These are phyloP conservation scores for Magnusiomyces suaveolens DNA, from an alignment of 1,139 yeast species.

Conservation along the genomic window DNA sequence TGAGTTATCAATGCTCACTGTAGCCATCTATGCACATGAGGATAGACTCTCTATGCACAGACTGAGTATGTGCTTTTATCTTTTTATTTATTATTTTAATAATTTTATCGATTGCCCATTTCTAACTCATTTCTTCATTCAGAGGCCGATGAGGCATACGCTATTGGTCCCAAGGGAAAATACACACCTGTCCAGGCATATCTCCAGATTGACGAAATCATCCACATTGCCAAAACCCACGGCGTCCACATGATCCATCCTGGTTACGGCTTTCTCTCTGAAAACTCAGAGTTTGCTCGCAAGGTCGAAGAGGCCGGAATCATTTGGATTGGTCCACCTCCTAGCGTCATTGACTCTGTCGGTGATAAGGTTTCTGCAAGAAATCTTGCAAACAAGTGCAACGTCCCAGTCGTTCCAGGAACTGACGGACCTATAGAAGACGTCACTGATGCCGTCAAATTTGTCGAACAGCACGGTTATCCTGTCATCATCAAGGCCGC, in stretches of 20 bases:
- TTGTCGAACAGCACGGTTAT: conserved; percentile 75
- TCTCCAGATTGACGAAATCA: conserved; percentile 89
- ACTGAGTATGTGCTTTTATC: conserved; percentile 31
- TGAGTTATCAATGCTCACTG: conserved; percentile 94
- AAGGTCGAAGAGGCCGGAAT: conserved; percentile 88
- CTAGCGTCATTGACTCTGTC: conserved; percentile 80
- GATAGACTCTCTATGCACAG: conserved; percentile 93
- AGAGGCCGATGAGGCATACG: conserved; percentile 32
- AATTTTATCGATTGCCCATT: too few species aligned
- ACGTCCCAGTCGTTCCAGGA: conserved; percentile 95
- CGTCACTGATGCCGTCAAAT: conserved; percentile 65
- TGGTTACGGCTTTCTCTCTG: conserved; percentile 85
- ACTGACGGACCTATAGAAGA: conserved; percentile 92
- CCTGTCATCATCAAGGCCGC: conserved; percentile 99
- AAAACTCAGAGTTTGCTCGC: conserved; percentile 87
- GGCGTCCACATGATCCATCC: conserved; percentile 96
- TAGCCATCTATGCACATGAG: conserved; percentile 93
- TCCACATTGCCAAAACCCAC: conserved; percentile 79
- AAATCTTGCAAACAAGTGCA: conserved; percentile 65
- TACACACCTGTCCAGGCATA: conserved; percentile 94
- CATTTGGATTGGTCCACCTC: conserved; percentile 93
- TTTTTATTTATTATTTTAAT: neutral
- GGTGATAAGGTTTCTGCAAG: conserved; percentile 98
- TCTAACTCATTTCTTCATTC: neutral
- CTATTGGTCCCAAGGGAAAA: conserved; percentile 82